Base-by-base conservation (phyloP, 2,329 filamentous ascomycete genomes). In the Drechslerella coelobrocha region DNA sequence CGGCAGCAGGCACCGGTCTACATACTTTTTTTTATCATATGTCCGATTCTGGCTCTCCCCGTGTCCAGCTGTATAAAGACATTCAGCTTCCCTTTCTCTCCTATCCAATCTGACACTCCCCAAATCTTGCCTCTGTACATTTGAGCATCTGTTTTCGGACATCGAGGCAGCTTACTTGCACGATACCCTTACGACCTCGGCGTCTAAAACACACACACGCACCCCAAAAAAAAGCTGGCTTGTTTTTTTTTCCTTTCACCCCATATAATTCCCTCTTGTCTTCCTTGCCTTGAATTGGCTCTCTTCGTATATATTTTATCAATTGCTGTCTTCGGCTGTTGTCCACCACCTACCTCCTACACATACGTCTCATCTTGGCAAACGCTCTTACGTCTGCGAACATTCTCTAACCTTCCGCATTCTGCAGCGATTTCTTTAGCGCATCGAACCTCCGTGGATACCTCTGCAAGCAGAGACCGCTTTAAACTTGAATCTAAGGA, bases 131-230 rank as follows among this genome's bases (percentile, higher is more conserved):
- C 21, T 55, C 34, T 17, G 34, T 45, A 39, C 54, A 45, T n/a
- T 50, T 48, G 8, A 24, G 29, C 31, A 31, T 52, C 17, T 43
- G 52, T 48, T 53, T 59, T 29, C 65, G 12, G 34, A 52, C 48
- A 3, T 43, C 41, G 56, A 50, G 19, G 9, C 23, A 48, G 43
- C 23, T 26, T 4, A 34, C 31, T 37, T 39, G 10, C 43, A 65
- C 57, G 65, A 69, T 69, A 69, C 65, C 65, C 57, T 62, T 47
- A 68, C 65, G 57, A 59, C 65, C 39, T 56, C 61, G 65, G 61
- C 65, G 65, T 69, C 62, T 69, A 68, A 53, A 69, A 53, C 31
- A 39, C n/a, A n/a, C n/a, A n/a, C n/a, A n/a, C n/a, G n/a, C n/a
- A n/a, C n/a, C n/a, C n/a, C n/a, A 39, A 14, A 39, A 39, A 39